Evolutionary conservation across 2,329 filamentous ascomycete genomes (phyloP).

Genomic region (Paraconiothyrium sp.): DNA sequence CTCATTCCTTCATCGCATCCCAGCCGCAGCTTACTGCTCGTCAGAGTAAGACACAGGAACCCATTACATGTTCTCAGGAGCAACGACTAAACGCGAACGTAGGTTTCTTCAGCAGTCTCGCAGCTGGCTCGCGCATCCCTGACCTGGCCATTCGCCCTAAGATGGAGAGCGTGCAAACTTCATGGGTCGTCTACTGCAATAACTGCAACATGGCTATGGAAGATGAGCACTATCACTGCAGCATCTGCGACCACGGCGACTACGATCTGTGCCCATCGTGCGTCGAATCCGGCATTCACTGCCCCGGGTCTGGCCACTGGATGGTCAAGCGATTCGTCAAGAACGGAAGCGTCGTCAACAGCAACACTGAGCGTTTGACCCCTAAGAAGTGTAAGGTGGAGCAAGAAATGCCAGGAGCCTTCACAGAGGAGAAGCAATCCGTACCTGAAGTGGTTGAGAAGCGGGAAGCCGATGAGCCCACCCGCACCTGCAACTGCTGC

Average conservation of each 20-base stretch:
- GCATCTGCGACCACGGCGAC: constrained; percentile 90
- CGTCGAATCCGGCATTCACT: constrained; percentile 77
- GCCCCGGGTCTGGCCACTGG: constrained; percentile 85
- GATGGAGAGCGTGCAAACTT: constrained; percentile 50
- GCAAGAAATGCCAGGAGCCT: constrained; percentile 56
- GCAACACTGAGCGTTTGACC: constrained; percentile 81
- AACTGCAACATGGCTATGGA: constrained; percentile 81
- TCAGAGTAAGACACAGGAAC: constrained; percentile 38
- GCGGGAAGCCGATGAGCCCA: constrained; percentile 50
- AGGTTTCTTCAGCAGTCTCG: constrained; percentile 45
- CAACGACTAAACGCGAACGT: constrained; percentile 23
- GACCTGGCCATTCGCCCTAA: constrained; percentile 54
- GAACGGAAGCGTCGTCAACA: constrained; percentile 81
- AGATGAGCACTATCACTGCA: constrained; percentile 91
- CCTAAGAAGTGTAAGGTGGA: constrained; percentile 64
- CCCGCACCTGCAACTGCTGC: constrained; percentile 78
- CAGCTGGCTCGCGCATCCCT: constrained; percentile 35
- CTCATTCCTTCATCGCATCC: constrained; percentile 49
- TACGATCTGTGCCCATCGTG: constrained; percentile 91
- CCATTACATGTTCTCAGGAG: not conserved
- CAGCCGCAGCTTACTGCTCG: constrained; percentile 16
- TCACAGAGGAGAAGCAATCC: constrained; percentile 42
- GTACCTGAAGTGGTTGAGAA: constrained; percentile 10
- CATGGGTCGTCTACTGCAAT: constrained; percentile 93
- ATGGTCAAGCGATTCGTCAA: constrained; percentile 89